Base-by-base conservation (phyloP, 352 stramenopile species). In the Pythium insidiosum region DNA sequence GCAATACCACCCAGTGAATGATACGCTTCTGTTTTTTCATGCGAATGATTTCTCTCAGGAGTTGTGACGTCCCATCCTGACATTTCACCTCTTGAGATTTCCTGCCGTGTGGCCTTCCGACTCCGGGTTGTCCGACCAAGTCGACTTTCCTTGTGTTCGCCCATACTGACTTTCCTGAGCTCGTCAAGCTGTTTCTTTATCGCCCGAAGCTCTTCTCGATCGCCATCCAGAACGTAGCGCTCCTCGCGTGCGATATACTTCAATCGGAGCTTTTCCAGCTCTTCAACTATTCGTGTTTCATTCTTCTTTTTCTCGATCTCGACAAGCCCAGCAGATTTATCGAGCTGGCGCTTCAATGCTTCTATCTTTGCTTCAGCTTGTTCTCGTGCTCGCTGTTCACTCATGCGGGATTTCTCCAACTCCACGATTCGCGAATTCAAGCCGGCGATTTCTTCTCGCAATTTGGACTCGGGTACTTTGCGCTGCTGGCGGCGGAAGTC, bases 101-200 rank as follows among this genome's bases (percentile, higher is more conserved):
- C 28, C 15, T 9, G 9, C 28, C 28, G 28, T 33, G 28, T 13
- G 9, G 28, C 28, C 9, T 33, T 9, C 9, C 28, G 18, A n/a
- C n/a, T n/a, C n/a, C n/a, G n/a, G n/a, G n/a, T n/a, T n/a, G n/a
- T n/a, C n/a, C n/a, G n/a, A n/a, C n/a, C n/a, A n/a, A n/a, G n/a
- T n/a, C n/a, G n/a, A n/a, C n/a, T n/a, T n/a, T n/a, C n/a, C n/a
- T n/a, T n/a, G n/a, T 31, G n/a, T 20, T 29, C 38, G 16, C 36
- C 41, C 4, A 77, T 26, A 10, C 71, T 66, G 22, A 87, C 47
- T 11, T 76, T 60, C 12, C 77, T 75, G 5, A 92, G 53, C 21
- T 86, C 61, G 22, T 92, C 75, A 7, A 92, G 53, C 40, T 92
- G 80, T 39, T 81, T 70, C 51, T 90, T 92, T 50, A 92, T 92